A percentile compares a stretch with the other conserved stretches of the same genome.
These are phyloP conservation scores for Lepidium africanum DNA, from an alignment of 345 rosid species.

Conservation along the genomic window DNA sequence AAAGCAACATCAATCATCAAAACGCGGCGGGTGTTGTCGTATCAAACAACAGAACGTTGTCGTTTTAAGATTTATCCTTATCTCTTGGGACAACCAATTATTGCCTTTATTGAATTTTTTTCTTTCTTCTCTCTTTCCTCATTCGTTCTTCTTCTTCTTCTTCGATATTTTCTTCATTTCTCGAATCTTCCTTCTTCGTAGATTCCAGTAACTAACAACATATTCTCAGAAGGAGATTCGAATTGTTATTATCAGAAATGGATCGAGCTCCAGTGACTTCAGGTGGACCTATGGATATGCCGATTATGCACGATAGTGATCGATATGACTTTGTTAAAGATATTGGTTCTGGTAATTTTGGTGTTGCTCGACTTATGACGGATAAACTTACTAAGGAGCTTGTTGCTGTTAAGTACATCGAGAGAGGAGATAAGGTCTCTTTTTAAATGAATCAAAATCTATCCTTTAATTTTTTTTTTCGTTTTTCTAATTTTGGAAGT, in stretches of 20 bases:
- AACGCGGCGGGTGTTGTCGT: conserved; percentile 32
- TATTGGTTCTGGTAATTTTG: conserved; percentile 91
- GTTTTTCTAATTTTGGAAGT: conserved; percentile 14
- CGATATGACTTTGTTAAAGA: conserved; percentile 80
- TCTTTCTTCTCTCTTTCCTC: background rate
- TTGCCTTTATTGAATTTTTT: background rate
- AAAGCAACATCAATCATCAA: conserved; percentile 24
- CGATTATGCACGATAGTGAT: conserved; percentile 93
- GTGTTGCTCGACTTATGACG: conserved; percentile 82
- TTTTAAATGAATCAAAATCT: background rate
- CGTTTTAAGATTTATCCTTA: conserved; percentile 20
- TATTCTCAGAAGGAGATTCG: background rate
- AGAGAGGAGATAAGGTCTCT: conserved; percentile 83
- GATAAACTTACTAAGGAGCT: conserved; percentile 73
- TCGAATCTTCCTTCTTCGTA: conserved; percentile 11
- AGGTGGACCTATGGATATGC: conserved; percentile 79
- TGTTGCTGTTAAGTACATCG: conserved; percentile 96
- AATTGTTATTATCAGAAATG: conserved; percentile 3
- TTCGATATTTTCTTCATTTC: background rate
- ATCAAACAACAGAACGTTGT: conserved; percentile 16
- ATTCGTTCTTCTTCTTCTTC: background rate
- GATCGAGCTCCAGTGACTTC: conserved; percentile 44
- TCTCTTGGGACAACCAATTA: conserved; percentile 26
- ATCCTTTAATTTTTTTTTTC: background rate
- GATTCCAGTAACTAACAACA: conserved; percentile 11